A percentile compares a stretch with the other conserved stretches of the same genome.
Evolutionary conservation across 306 rosid genomes (phyloP).

Genomic region (Cicer pinnatifidum): DNA sequence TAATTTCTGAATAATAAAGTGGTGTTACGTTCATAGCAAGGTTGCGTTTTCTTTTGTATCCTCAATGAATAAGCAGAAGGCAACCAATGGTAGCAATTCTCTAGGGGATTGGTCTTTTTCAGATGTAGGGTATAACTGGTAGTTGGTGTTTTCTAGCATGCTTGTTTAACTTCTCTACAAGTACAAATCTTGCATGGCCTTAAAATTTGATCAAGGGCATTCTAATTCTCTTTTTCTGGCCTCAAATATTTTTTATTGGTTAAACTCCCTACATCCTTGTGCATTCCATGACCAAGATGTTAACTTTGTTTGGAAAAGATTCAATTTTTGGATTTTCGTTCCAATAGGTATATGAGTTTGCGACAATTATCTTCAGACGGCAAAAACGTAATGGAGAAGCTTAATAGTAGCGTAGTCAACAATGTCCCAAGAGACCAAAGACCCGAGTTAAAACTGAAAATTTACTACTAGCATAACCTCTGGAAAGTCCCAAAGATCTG

Average conservation of each 20-base stretch:
- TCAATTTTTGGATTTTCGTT: constrained; percentile 40
- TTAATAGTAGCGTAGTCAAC: constrained; percentile 47
- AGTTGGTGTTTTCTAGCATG: constrained; percentile 25
- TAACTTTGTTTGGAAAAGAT: constrained; percentile 39
- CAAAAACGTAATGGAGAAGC: constrained; percentile 41
- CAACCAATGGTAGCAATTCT: constrained; percentile 37
- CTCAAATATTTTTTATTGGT: constrained; percentile 8
- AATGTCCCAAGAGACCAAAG: constrained; percentile 53
- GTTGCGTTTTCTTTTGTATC: constrained; percentile 37
- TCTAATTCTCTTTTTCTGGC: constrained; percentile 12
- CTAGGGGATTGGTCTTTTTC: constrained; percentile 10
- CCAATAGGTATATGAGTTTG: constrained; percentile 40
- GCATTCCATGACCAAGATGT: constrained; percentile 43
- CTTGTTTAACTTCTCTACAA: constrained; percentile 29
- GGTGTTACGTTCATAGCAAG: constrained; percentile 28
- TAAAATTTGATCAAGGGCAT: constrained; percentile 23
- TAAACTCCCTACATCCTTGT: constrained; percentile 27
- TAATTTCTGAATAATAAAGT: constrained; percentile 11
- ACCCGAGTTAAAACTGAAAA: constrained; percentile 43
- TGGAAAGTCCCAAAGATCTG: constrained; percentile 43
- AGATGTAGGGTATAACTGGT: constrained; percentile 21
- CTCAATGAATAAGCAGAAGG: constrained; percentile 35
- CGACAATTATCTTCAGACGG: constrained; percentile 45
- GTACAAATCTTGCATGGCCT: constrained; percentile 36
- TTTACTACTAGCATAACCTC: constrained; percentile 36